Evolutionary conservation across 129 eudicot genomes (phyloP), one percentile per base, ranked within the genome.

Genomic region (Erigeron canadensis): DNA sequence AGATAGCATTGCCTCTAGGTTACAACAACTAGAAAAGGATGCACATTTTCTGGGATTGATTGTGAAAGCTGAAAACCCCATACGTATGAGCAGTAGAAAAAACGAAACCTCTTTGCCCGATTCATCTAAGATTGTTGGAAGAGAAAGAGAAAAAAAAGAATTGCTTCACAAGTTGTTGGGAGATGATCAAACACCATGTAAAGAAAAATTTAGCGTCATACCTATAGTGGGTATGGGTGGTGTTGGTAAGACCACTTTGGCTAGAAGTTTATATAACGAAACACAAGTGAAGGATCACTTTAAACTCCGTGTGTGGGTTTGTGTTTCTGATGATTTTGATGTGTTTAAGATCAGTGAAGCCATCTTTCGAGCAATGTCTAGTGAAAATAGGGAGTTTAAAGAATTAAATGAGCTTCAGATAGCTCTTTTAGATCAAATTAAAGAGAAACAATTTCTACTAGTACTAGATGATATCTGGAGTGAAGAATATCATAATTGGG

Each of bases 171-270:
- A 67, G 44, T 5, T 67, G 9, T 46, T 67, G 1, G 44, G 7
- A 1, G 43, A 13, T 15, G 58, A n/a, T n/a, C n/a, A 23, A 2
- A 23, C 1, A 7, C 12, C 59, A 7, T 67, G 56, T 47, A 8
- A 22, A 10, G 13, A 23, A 34, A 67, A 67, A 7, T 67, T 67
- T 45, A 47, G 58, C 72, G 13, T 67, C 7, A 23, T 47, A 5
- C 57, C 58, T 23, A 67, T 67, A 22, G 21, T 67, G 22, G 45
- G 59, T 67, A 67, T 47, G 59, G 59, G 59, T 23, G 59, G 72
- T 2, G 2, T 67, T 5, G 72, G 59, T 15, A 47, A 67, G 51
- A 47, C 72, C 9, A 67, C 43, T 23, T 39, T 67, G 4, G 72
- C 72, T 13, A 46, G 12, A 47, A 13, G 46, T 7, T 67, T 47